Percentiles rank a stretch among this genome's conserved stretches.
Evolutionary conservation across 768 basidiomycete genomes (phyloP).

Genomic region (Termitomyces sp.): DNA sequence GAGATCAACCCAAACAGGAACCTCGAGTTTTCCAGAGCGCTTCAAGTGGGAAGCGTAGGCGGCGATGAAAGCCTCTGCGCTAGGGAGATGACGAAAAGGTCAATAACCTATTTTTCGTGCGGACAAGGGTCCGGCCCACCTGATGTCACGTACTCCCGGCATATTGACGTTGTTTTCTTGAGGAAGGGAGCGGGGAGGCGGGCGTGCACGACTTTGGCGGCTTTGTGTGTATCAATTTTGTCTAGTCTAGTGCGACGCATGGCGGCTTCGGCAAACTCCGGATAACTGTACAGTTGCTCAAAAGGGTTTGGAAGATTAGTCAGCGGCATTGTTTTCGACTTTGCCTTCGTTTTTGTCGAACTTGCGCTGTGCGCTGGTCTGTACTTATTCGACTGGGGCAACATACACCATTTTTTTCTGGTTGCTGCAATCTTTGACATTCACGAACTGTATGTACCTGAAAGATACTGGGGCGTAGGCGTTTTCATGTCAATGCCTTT

Average conservation of each 20-base stretch:
- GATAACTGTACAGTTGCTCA: conserved; percentile 39
- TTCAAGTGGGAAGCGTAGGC: conserved; percentile 97
- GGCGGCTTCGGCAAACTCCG: conserved; percentile 40
- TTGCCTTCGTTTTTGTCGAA: neutral
- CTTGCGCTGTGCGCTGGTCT: too few relatives aligned
- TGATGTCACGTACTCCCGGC: conserved; percentile 83
- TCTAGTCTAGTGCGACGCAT: conserved; percentile 18
- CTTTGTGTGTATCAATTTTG: conserved; percentile 43
- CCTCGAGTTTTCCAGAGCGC: conserved; percentile 98
- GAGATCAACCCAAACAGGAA: conserved; percentile 96
- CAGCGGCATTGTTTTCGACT: conserved; percentile 13
- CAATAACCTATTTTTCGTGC: conserved; percentile 13
- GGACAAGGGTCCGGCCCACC: conserved; percentile 37
- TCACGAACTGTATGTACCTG: neutral
- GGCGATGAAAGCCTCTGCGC: conserved; percentile 90
- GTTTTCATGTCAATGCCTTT: neutral
- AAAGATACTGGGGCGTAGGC: neutral
- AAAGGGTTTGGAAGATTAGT: conserved; percentile 20
- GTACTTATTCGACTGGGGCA: neutral
- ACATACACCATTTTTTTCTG: too few relatives aligned
- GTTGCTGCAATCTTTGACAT: neutral
- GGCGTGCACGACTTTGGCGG: conserved; percentile 47
- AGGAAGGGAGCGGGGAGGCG: conserved; percentile 42
- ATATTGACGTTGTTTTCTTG: conserved; percentile 54
- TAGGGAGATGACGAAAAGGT: conserved; percentile 32